phyloP scores from a whole-genome alignment of 2,329 filamentous ascomycete species.

The Coniochaeta pulveracea region DNA sequence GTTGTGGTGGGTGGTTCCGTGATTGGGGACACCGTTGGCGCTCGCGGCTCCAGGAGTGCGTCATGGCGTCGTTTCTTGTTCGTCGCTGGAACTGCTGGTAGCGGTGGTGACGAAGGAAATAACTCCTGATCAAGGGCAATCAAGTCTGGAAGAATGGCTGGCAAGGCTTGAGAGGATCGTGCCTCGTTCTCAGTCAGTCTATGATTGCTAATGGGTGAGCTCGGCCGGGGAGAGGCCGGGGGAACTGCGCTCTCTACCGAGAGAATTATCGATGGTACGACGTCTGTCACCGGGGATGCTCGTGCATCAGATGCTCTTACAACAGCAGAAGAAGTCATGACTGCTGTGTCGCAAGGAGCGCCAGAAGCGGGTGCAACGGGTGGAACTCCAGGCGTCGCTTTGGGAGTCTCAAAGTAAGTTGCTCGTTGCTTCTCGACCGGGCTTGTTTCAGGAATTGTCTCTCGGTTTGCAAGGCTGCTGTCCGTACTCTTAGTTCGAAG shows the following conservation, averaged over 20 bases:
- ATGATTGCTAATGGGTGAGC: no score
- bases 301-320: no score
- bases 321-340: no score
- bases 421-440: conserved; percentile 9
- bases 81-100: conserved; percentile 9
- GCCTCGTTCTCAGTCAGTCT: no score
- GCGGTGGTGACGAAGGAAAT: conserved; percentile 15
- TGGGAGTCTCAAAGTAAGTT: conserved; percentile 1
- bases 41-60: neutral
- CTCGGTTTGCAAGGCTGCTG: conserved; percentile 9
- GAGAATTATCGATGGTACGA: no score
- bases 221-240: no score
- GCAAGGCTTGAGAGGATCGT: no score
- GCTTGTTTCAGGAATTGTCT: conserved; percentile 19
- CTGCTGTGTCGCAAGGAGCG: no score
- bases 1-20: conserved; percentile 4
- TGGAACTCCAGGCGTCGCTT: neutral
- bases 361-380: no score
- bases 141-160: no score
- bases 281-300: no score
- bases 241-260: no score
- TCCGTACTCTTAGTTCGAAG: neutral
- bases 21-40: conserved; percentile 1
- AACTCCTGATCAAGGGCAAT: neutral
- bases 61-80: conserved; percentile 4